Evolutionary conservation across 108 stramenopile species (phyloP).

Genomic region (Chaetoceros tenuissimus): DNA sequence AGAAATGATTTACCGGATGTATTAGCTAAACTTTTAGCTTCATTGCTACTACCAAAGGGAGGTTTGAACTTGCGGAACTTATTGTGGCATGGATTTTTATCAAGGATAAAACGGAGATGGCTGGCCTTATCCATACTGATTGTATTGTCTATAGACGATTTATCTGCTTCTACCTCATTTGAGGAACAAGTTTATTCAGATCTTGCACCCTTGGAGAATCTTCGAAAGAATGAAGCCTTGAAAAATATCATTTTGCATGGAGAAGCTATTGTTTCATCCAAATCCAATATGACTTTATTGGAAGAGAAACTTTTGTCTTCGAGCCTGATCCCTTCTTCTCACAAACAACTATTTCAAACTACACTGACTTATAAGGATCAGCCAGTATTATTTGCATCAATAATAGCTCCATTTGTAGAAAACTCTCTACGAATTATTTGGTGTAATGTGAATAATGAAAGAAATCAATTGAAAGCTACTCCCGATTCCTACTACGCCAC

Average conservation of each 20-base stretch:
- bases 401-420: slow-evolving; percentile 37
- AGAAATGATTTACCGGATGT: background rate
- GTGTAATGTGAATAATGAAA: slow-evolving; percentile 43
- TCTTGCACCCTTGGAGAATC: background rate
- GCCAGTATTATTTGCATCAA: slow-evolving; percentile 16
- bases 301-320: background rate
- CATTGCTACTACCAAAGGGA: slow-evolving; percentile 32
- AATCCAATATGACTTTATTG: slow-evolving; percentile 1
- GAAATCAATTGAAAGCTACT: slow-evolving; percentile 29
- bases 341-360: background rate
- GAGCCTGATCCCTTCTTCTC: background rate
- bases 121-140: slow-evolving; percentile 35
- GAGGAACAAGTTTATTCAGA: background rate
- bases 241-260: slow-evolving; percentile 4
- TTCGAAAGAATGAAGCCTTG: slow-evolving; percentile 14
- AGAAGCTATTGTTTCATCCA: slow-evolving; percentile 5
- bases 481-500: slow-evolving; percentile 52
- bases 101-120: slow-evolving; percentile 47
- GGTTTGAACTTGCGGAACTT: slow-evolving; percentile 66
- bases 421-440: slow-evolving; percentile 41
- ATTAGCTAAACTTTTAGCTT: slow-evolving; percentile 17
- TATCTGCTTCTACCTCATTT: background rate
- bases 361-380: background rate
- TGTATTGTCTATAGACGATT: slow-evolving; percentile 8
- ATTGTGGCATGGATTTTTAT: slow-evolving; percentile 58